Evolutionary conservation across 495 filamentous ascomycete species (phyloP).

Genomic region (Trichoderma parareesei): DNA sequence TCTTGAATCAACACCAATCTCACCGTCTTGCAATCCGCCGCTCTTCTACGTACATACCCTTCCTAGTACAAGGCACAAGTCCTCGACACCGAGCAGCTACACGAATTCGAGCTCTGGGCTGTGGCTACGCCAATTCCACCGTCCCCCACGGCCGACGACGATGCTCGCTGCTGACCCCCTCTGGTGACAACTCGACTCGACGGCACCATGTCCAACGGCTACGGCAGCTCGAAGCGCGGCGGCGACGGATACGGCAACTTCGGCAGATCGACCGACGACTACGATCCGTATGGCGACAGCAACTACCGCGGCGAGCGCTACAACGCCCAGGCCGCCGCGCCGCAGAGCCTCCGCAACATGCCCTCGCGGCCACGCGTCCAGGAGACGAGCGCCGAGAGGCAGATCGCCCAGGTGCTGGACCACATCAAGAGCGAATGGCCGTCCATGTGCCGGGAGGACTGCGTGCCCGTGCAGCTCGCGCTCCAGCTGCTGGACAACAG

Average conservation of each 20-base stretch:
- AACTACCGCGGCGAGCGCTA: conserved; percentile 35
- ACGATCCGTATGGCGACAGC: conserved; percentile 39
- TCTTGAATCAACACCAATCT: neutral
- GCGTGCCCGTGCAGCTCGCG: conserved; percentile 85
- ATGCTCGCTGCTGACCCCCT: neutral
- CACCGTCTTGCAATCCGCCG: neutral
- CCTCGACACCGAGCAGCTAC: neutral
- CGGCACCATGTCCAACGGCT: conserved; percentile 28
- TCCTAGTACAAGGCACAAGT: neutral
- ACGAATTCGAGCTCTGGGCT: neutral
- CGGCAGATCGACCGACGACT: conserved; percentile 29
- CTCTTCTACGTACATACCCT: neutral
- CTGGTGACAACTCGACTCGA: neutral
- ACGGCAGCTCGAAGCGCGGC: conserved; percentile 25
- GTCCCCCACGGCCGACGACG: neutral
- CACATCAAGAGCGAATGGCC: conserved; percentile 83
- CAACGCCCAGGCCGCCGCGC: conserved; percentile 12
- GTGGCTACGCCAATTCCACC: neutral
- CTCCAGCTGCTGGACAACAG: conserved; percentile 89
- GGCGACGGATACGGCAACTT: conserved; percentile 18
- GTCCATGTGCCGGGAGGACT: conserved; percentile 79
- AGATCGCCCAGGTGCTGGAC: conserved; percentile 42
- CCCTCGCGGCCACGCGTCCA: conserved; percentile 13
- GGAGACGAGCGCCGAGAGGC: conserved; percentile 37
- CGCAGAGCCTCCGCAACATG: conserved; percentile 9